These are phyloP conservation scores for Spinellus fusiger DNA, from an alignment of 192 early-diverging fungal genomes.

Conservation along the genomic window DNA sequence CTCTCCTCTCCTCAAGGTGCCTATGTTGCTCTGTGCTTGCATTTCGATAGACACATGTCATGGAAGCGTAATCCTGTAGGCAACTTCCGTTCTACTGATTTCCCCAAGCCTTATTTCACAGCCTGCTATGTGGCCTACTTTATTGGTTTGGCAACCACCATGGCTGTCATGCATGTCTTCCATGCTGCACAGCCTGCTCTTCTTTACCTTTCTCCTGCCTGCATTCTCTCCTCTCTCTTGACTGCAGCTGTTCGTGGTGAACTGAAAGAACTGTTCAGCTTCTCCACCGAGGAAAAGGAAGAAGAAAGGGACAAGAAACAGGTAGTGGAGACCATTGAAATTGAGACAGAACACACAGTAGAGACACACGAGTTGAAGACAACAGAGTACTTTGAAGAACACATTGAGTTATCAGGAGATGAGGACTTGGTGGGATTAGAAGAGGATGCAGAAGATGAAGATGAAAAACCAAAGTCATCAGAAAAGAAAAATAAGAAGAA, in stretches of 20 bases:
- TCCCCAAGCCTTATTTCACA: slow-evolving; percentile 86
- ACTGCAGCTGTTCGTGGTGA: slow-evolving; percentile 63
- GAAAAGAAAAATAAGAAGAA: too few relatives aligned
- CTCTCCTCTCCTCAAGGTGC: slow-evolving; percentile 49
- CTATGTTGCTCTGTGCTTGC: slow-evolving; percentile 85
- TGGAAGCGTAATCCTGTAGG: slow-evolving; percentile 51
- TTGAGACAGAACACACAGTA: too few relatives aligned
- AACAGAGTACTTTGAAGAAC: too few relatives aligned
- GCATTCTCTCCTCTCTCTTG: slow-evolving; percentile 77
- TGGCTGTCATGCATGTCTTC: slow-evolving; percentile 93
- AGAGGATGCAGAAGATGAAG: too few relatives aligned
- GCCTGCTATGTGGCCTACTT: slow-evolving; percentile 77
- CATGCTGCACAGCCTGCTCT: slow-evolving; percentile 95
- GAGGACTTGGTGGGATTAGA: too few relatives aligned
- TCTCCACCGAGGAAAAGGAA: slow-evolving; percentile 52
- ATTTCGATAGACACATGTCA: slow-evolving; percentile 80
- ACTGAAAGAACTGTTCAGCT: slow-evolving; percentile 58
- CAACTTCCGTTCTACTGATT: slow-evolving; percentile 49
- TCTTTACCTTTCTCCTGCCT: slow-evolving; percentile 94
- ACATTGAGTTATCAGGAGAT: too few relatives aligned
- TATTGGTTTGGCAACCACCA: slow-evolving; percentile 79
- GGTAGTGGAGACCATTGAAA: background rate
- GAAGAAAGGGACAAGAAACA: slow-evolving; percentile 42
- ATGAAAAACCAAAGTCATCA: too few relatives aligned
- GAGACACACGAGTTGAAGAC: too few relatives aligned